These are phyloP conservation scores for Fennellomyces sp. DNA, from an alignment of 371 early-diverging fungal species.

Conservation along the genomic window DNA sequence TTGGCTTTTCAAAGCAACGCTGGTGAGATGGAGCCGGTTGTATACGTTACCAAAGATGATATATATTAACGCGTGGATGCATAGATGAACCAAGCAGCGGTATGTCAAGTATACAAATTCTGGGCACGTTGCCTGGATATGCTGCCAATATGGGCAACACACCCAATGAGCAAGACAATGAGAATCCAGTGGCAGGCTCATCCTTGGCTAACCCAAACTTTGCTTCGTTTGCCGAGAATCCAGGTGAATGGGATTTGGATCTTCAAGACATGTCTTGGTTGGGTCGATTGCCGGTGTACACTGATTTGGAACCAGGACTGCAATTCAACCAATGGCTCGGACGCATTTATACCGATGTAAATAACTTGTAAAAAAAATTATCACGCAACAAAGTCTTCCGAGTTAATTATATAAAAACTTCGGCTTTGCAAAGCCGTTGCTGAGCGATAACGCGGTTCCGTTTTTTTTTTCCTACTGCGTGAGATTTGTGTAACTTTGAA, in stretches of 20 bases:
- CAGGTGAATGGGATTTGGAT: constrained; percentile 23
- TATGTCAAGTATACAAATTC: constrained; percentile 28
- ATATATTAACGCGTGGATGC: neutral
- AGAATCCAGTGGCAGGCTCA: neutral
- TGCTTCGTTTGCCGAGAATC: neutral
- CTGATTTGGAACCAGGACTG: constrained; percentile 24
- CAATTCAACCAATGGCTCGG: constrained; percentile 27
- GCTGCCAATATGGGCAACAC: constrained; percentile 1
- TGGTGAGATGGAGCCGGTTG: constrained; percentile 7
- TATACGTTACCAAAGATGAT: neutral
- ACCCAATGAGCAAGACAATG: neutral
- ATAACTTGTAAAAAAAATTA: constrained; percentile 6
- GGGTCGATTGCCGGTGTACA: constrained; percentile 30
- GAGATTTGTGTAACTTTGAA: too few relatives aligned
- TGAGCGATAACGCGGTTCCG: too few relatives aligned
- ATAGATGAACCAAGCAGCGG: constrained; percentile 12
- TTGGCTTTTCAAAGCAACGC: constrained; percentile 20
- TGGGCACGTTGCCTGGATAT: constrained; percentile 21
- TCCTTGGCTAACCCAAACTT: neutral
- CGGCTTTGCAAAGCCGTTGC: too few relatives aligned
- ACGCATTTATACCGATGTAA: constrained; percentile 15
- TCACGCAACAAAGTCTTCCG: neutral
- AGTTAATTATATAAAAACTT: too few relatives aligned
- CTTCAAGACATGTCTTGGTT: constrained; percentile 31
- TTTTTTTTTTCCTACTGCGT: too few relatives aligned